Percentiles rank a stretch among this genome's conserved stretches.
Evolutionary conservation across 2,329 filamentous ascomycete species (phyloP).

Genomic region (Penicillium psychrosexuale): DNA sequence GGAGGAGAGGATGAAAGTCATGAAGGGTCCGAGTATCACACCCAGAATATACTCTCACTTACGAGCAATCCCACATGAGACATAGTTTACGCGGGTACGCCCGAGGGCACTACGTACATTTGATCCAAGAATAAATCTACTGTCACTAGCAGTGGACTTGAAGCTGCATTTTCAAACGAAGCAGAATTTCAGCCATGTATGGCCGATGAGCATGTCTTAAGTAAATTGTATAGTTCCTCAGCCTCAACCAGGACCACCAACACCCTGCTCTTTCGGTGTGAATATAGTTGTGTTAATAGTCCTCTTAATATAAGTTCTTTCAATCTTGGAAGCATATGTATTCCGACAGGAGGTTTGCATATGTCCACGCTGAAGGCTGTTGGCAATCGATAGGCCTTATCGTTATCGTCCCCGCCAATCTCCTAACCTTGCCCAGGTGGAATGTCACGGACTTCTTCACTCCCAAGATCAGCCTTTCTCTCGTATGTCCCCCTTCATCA

Average conservation of each 20-base stretch:
- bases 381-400: neutral
- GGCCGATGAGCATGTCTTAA: neutral
- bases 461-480: neutral
- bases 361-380: neutral
- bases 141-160: neutral
- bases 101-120: neutral
- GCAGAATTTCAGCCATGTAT: neutral
- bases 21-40: neutral
- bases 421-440: neutral
- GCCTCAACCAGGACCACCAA: neutral
- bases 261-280: neutral
- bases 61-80: neutral
- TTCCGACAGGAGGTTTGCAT: neutral
- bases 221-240: neutral
- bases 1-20: neutral
- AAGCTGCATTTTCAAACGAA: neutral
- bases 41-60: neutral
- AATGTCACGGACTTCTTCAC: neutral
- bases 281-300: neutral
- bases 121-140: neutral
- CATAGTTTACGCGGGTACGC: neutral
- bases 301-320: neutral
- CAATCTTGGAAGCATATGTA: neutral
- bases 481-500: neutral
- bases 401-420: constrained; percentile 3